phyloP scores from a whole-genome alignment of 2,329 filamentous ascomycete genomes.

The Cladophialophora exuberans region DNA sequence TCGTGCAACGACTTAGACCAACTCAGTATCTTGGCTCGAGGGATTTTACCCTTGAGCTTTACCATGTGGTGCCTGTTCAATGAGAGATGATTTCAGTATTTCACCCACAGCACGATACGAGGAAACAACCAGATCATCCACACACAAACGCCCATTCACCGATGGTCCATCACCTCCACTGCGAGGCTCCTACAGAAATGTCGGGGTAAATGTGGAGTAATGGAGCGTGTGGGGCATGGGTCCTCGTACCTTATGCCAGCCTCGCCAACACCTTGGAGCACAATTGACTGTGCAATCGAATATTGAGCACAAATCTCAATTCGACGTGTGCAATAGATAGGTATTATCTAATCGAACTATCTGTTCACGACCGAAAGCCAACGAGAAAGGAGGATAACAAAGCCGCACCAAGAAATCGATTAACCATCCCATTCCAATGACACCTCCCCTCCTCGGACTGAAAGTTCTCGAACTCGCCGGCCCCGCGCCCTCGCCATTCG shows the following conservation, averaged over 20 bases:
- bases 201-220: constrained; percentile 19
- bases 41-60: too few species aligned
- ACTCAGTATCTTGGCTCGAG: too few species aligned
- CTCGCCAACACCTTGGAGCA: constrained; percentile 42
- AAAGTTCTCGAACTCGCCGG: constrained; percentile 76
- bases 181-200: constrained; percentile 8
- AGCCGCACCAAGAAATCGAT: not conserved
- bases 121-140: too few species aligned
- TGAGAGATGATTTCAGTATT: too few species aligned
- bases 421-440: not conserved
- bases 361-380: constrained; percentile 41
- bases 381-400: not conserved
- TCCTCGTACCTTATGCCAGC: not conserved
- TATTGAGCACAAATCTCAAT: too few species aligned
- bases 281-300: too few species aligned
- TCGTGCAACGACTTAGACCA: too few species aligned
- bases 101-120: not conserved
- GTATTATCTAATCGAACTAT: too few species aligned
- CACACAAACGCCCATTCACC: not conserved
- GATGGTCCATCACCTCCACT: not conserved
- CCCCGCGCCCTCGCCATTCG: constrained; percentile 51
- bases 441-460: constrained; percentile 41
- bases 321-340: too few species aligned
- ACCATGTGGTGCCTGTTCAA: too few species aligned
- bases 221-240: not conserved